phyloP scores from a whole-genome alignment of 768 basidiomycete genomes.

The Botryobasidium botryosum region DNA sequence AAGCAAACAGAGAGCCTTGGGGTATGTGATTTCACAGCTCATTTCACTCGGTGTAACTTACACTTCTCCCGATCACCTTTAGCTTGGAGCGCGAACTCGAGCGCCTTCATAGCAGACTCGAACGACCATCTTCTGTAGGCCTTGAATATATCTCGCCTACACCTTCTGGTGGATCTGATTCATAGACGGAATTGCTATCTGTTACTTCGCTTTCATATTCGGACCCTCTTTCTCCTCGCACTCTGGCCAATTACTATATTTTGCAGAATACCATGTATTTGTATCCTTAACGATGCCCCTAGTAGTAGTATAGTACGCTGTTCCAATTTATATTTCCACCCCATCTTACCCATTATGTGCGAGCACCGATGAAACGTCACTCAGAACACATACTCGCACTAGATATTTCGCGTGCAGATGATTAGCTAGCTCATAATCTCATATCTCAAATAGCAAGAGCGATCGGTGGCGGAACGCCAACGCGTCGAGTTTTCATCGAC shows the following conservation, averaged over 20 bases:
- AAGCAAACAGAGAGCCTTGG: conserved; percentile 49
- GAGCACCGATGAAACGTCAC: no score
- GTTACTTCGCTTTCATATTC: neutral
- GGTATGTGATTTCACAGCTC: conserved; percentile 27
- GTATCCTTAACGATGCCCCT: neutral
- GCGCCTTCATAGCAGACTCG: conserved; percentile 44
- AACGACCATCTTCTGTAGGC: conserved; percentile 29
- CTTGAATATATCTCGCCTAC: conserved; percentile 15
- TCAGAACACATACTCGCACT: no score
- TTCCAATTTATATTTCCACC: neutral
- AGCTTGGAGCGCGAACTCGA: conserved; percentile 56
- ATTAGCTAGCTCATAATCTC: no score
- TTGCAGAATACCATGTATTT: neutral
- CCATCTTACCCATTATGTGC: neutral
- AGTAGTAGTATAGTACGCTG: neutral
- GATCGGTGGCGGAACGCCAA: no score
- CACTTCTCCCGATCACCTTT: conserved; percentile 6
- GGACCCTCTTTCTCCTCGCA: neutral
- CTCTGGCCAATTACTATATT: neutral
- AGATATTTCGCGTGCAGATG: no score
- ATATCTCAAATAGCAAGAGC: no score
- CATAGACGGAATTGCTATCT: neutral
- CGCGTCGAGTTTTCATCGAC: no score
- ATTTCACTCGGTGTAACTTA: neutral
- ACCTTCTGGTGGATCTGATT: conserved; percentile 23